phyloP scores from a whole-genome alignment of 139 green algal genomes.

The Coelastrella sp. region DNA sequence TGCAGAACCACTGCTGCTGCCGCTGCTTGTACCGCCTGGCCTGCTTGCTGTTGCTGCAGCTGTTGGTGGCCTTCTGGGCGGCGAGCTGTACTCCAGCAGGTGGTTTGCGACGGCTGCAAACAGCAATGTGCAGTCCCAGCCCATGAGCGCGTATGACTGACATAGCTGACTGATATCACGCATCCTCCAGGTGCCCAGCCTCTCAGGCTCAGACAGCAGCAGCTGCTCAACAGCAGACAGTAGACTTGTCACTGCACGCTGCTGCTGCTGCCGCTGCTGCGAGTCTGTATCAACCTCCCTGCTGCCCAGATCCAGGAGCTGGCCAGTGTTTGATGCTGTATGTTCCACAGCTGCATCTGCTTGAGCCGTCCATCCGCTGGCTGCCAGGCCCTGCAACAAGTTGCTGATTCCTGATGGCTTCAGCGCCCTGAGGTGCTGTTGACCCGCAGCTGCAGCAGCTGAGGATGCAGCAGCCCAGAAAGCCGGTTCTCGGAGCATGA shows the following conservation, averaged over 20 bases:
- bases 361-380: conserved; percentile 12
- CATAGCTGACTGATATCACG: conserved; percentile 40
- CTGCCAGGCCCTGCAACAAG: conserved; percentile 31
- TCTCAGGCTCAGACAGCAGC: conserved; percentile 10
- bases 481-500: background rate
- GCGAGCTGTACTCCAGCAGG: background rate
- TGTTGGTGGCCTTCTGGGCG: background rate
- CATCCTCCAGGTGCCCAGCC: conserved; percentile 18
- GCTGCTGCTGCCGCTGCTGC: conserved; percentile 32
- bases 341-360: background rate
- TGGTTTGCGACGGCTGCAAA: conserved; percentile 31
- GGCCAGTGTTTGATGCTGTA: background rate
- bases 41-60: background rate
- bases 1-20: background rate
- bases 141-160: conserved; percentile 31
- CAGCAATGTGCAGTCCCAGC: conserved; percentile 11
- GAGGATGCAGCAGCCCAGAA: conserved; percentile 24
- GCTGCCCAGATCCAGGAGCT: background rate
- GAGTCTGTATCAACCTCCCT: background rate
- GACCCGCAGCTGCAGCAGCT: background rate
- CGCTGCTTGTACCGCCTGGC: background rate
- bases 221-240: conserved; percentile 15
- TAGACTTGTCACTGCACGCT: background rate
- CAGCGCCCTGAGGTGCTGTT: background rate
- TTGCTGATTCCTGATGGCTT: conserved; percentile 37